These are phyloP conservation scores for Septoria linicola DNA, from an alignment of 2,329 filamentous ascomycete species.

Conservation along the genomic window DNA sequence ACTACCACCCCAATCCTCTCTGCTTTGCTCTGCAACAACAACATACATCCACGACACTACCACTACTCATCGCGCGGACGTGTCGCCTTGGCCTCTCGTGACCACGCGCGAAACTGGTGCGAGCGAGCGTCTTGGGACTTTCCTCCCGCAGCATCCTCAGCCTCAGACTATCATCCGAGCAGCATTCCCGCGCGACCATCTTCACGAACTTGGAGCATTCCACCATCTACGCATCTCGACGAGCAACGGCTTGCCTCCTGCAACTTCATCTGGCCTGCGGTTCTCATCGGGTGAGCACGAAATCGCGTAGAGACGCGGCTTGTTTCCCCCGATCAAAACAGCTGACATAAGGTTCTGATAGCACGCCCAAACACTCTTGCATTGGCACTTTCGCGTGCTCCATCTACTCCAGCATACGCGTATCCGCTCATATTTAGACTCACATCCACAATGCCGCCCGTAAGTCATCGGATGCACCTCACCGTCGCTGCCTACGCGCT, in stretches of 20 bases:
- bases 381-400: conserved; percentile 27
- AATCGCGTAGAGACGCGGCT: conserved; percentile 35
- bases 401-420: conserved; percentile 18
- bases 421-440: conserved; percentile 17
- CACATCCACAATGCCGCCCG: conserved; percentile 40
- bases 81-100: conserved; percentile 1
- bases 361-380: conserved; percentile 23
- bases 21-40: background rate
- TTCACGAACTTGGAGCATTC: conserved; percentile 6
- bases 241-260: conserved; percentile 21
- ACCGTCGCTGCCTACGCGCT: conserved; percentile 12
- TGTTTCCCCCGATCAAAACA: conserved; percentile 29
- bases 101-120: background rate
- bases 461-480: conserved; percentile 27
- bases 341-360: conserved; percentile 33
- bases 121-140: too few species aligned
- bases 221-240: conserved; percentile 12
- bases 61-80: conserved; percentile 1
- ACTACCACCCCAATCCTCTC: background rate
- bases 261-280: conserved; percentile 17
- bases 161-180: background rate
- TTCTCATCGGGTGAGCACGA: conserved; percentile 31
- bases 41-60: background rate
- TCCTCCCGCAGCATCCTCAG: conserved; percentile 1
- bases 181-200: conserved; percentile 7